Base-by-base conservation (phyloP, 306 rosid genomes). In the Vicia villosa region DNA sequence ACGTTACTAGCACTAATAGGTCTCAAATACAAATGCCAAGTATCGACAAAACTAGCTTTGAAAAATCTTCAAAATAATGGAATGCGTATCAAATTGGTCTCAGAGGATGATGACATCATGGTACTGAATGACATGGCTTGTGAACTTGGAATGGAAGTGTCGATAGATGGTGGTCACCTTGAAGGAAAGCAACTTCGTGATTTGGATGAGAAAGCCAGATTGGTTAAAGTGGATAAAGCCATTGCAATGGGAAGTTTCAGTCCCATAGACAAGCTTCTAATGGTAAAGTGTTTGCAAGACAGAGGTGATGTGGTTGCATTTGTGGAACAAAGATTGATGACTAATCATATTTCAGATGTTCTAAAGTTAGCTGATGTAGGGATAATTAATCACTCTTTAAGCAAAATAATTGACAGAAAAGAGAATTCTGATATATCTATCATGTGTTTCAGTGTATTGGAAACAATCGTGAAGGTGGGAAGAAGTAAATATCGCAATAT, bases 321-420 rank as follows among this genome's bases (percentile, higher is more conserved):
- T 69, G 21, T 21, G 36, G 92, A 84, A 50, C 82, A 82, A 64
- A 84, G 88, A 61, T 20, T 73, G 60, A 73, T 70, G 5, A 24
- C 75, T 16, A 58, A 17, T 2, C 86, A 77, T 55, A 8, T 55
- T 68, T 77, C 42, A 26, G 36, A 63, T 8, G 68, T 78, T 75
- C 62, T 88, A 13, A 77, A 71, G 49, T 63, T 56, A 80, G 88
- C 90, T 54, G 88, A 90, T 62, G 66, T 84, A 3, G 90, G 88
- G 42, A 65, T 90, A 61, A 68, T 54, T 14, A 47, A 37, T 4
- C 40, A 42, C 10, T 12, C 24, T 1, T 13, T 34, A 55, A 62
- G 85, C 47, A 75, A 66, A 4, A 60, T 5, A 59, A 32, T 37
- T 62, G 82, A 79, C 8, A 69, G 8, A 7, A 72, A 5, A 42